Base-by-base conservation (phyloP, 805 yeast species). In the Tetrapisispora namnaoensis region DNA sequence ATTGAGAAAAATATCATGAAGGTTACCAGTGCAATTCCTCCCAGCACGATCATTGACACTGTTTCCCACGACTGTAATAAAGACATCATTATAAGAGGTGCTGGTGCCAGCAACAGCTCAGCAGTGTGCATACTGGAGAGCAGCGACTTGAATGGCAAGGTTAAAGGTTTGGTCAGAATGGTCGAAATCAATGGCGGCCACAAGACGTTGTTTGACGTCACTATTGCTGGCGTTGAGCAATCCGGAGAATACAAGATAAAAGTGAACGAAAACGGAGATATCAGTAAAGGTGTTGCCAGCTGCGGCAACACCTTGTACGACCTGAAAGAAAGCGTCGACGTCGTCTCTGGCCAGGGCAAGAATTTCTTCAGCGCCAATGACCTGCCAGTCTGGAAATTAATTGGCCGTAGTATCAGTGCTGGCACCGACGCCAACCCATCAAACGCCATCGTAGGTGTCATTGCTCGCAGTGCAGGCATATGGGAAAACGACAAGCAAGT, bases 401-500 rank as follows among this genome's bases (percentile, higher is more conserved):
- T 87, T 53, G 96, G 95, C 20, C 72, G 95, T 34, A 65, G 74
- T 22, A 66, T 76, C 45, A 70, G 71, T 8, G 58, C 66, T 14
- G 44, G 55, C 1, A 49, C 51, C 24, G 50, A 53, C 1, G 54
- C 55, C 7, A 17, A 9, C 44, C 57, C 57, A 14, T 50, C 44
- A 0, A 49, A 67, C 6, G 72, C 72, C 40, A 67, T 86, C 10
- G 82, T 82, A 45, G 98, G 99, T 30, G 95, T 91, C 22, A 79
- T 93, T 61, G 98, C 98, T 1, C 77, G 98, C 60, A 84, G 95
- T 58, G 98, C 99, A 1, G 99, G 99, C 16, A 86, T 81, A 24
- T 93, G 98, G 97, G 95, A 91, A 62, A 93, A 93, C 67, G 86
- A 84, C 56, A 91, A 91, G 68, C 81, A 81, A 51, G 95, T 91